Evolutionary conservation across 345 rosid genomes (phyloP), one percentile per base, ranked within the genome.

Genomic region (Salix udensis): DNA sequence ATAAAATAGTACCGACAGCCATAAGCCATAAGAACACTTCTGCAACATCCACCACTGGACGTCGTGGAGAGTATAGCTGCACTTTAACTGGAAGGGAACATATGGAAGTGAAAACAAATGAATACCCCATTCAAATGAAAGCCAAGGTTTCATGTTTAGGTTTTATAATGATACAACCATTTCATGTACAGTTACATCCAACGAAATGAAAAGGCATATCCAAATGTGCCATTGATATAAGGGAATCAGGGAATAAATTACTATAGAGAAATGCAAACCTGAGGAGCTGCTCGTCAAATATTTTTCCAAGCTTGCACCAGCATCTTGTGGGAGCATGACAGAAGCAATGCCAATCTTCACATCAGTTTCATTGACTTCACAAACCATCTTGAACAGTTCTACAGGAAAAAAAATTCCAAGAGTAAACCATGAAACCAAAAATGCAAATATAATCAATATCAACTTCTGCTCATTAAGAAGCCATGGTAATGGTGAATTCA

Each of bases 1-100:
- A 90, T 75, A 93, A 80, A 58, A 96, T 93, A 75, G 96, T 93
- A 71, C 96, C 94, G 60, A 92, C 97, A 76, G 99, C 99, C 97
- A 96, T 93, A 74, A 96, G 95, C 99, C 99, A 96, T 30, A 96
- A 82, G 79, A 96, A 96, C 69, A 96, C 97, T 90, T 96, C 99
- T 53, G 99, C 98, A 78, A 93, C 91, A 72, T 96, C 99, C 76
- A 96, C 96, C 28, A 86, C 79, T 24, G 98, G 97, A 55, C 99
- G 98, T 75, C 64, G 85, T 16, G 99, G 99, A 36, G 99, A 93
- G 87, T 93, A 96, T 61, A 93, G 80, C 82, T 90, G 94, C 82
- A 96, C 88, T 69, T 84, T 80, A 86, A 96, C 99, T 96, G 94
- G 78, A 78, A 48, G 46, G 36, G 68, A 13, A 23, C 42, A 68